Percentiles rank a stretch among this genome's conserved stretches.
Conservation (phyloP, 768 basidiomycete genomes). For the Tricholoma flavovirens region DNA sequence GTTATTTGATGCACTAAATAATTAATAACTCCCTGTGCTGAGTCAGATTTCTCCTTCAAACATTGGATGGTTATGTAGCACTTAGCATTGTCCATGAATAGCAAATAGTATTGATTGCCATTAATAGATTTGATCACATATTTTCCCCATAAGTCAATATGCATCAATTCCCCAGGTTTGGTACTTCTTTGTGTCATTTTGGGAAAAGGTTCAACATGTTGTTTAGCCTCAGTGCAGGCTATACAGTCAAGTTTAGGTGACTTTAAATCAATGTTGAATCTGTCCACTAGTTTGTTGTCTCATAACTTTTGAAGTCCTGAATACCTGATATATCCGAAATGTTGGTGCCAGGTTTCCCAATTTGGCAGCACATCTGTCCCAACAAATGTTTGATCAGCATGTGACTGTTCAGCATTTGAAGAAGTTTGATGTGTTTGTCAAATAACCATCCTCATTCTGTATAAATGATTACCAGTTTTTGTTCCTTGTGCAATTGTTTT, state of each 20-base stretch:
- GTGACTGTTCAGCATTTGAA: neutral
- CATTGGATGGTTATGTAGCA: neutral
- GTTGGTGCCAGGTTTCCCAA: neutral
- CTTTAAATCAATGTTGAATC: neutral
- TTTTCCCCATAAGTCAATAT: conserved; percentile 4
- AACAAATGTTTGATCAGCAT: too few relatives aligned
- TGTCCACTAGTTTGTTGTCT: neutral
- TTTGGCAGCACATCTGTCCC: neutral
- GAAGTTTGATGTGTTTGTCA: neutral
- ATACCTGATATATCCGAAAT: conserved; percentile 2
- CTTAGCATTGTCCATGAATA: neutral
- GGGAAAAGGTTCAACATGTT: conserved; percentile 3
- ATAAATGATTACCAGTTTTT: neutral
- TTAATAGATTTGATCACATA: too few relatives aligned
- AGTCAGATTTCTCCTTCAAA: neutral
- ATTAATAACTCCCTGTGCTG: neutral
- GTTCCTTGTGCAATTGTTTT: neutral
- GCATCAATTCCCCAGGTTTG: conserved; percentile 6
- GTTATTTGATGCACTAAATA: neutral
- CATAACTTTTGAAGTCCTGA: neutral
- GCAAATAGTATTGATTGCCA: neutral
- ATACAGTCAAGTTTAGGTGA: conserved; percentile 1
- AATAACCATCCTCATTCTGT: neutral
- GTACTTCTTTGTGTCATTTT: neutral
- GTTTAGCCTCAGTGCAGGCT: conserved; percentile 1